phyloP scores from a whole-genome alignment of 2,329 filamentous ascomycete genomes.

The Calonectria pseudoreteaudii region DNA sequence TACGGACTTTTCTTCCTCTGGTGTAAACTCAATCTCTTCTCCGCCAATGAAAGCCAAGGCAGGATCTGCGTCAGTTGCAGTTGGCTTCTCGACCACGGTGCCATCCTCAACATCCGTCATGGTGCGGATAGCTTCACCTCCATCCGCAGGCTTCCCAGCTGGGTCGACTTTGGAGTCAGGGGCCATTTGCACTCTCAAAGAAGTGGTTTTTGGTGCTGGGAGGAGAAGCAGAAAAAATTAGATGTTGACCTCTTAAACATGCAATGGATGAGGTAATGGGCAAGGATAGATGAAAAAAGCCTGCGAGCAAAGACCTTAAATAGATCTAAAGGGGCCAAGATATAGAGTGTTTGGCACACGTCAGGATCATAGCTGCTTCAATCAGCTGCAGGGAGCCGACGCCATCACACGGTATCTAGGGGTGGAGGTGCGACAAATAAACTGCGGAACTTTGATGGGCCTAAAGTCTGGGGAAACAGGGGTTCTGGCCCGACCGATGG shows the following conservation, averaged over 20 bases:
- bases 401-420: conserved; percentile 2
- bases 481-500: neutral
- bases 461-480: conserved; percentile 2
- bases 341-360: neutral
- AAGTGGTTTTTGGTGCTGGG: neutral
- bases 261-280: neutral
- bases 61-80: neutral
- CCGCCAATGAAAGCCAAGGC: conserved; percentile 9
- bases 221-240: neutral
- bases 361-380: neutral
- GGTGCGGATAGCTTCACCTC: conserved; percentile 10
- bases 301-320: neutral
- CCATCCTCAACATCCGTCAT: conserved; percentile 19
- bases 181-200: neutral
- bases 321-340: neutral
- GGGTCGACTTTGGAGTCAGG: neutral
- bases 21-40: conserved; percentile 26
- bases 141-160: neutral
- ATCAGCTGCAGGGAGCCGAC: neutral
- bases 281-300: neutral
- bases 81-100: conserved; percentile 10
- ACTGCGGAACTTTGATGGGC: neutral
- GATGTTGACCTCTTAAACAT: neutral
- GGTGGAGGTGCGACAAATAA: neutral
- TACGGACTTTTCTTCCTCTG: conserved; percentile 32